Evolutionary conservation across 768 basidiomycete species (phyloP).

Genomic region (Glaciozyma martinii): DNA sequence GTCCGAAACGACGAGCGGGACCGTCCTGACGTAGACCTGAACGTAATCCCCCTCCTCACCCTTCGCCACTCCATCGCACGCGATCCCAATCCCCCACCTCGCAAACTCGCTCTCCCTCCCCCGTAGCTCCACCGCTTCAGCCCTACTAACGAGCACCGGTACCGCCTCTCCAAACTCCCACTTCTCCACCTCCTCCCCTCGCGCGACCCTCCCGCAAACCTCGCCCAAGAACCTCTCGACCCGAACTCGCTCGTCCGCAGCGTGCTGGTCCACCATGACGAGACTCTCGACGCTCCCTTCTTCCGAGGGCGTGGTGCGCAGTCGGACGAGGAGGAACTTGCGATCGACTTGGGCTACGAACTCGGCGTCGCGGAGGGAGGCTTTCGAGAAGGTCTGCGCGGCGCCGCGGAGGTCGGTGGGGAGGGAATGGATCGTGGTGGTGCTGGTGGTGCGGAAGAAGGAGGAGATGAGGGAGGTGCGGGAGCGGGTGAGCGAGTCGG

Average conservation of each 20-base stretch:
- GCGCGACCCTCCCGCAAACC: slow-evolving; percentile 46
- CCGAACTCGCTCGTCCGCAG: slow-evolving; percentile 90
- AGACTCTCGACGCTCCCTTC: slow-evolving; percentile 41
- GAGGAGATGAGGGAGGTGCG: background rate
- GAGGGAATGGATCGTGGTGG: background rate
- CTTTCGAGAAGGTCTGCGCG: slow-evolving; percentile 42
- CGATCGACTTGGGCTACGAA: slow-evolving; percentile 77
- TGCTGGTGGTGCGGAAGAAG: background rate
- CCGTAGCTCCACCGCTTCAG: slow-evolving; percentile 46
- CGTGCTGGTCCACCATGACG: slow-evolving; percentile 89
- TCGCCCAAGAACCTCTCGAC: slow-evolving; percentile 72
- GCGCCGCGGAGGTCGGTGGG: background rate
- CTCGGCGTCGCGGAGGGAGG: slow-evolving; percentile 48
- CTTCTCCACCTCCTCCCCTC: slow-evolving; percentile 44
- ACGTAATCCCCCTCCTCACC: slow-evolving; percentile 44
- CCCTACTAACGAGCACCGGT: slow-evolving; percentile 23
- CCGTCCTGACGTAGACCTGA: slow-evolving; percentile 55
- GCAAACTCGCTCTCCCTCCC: slow-evolving; percentile 48
- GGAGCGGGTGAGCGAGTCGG: background rate
- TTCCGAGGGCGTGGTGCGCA: slow-evolving; percentile 40
- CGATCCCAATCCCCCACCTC: slow-evolving; percentile 63
- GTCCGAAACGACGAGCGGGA: slow-evolving; percentile 64
- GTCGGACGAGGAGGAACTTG: slow-evolving; percentile 61
- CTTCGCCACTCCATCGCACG: slow-evolving; percentile 24
- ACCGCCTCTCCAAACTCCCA: slow-evolving; percentile 29